A percentile compares a stretch with the other conserved stretches of the same genome.
Evolutionary conservation across 345 rosid genomes (phyloP).

Genomic region (Bruguiera parviflora): DNA sequence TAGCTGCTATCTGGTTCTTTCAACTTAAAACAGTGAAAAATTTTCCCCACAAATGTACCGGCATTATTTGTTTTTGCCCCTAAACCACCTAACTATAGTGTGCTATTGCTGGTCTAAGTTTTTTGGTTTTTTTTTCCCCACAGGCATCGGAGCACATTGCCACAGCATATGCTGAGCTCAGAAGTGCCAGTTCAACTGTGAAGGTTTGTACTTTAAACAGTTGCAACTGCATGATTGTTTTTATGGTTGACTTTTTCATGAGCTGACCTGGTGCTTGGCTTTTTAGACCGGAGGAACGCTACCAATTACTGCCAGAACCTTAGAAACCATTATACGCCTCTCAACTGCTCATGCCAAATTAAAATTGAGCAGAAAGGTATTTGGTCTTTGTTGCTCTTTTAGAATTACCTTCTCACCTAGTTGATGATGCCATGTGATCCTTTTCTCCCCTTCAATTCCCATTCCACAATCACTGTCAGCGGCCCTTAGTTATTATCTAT

Average conservation of each 20-base stretch:
- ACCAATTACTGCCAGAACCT: conserved; percentile 94
- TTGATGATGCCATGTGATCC: conserved; percentile 4
- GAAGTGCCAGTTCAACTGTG: conserved; percentile 67
- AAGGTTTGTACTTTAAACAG: conserved; percentile 43
- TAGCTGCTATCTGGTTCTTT: neutral
- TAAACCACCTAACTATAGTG: neutral
- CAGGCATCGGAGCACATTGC: conserved; percentile 95
- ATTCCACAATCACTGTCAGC: neutral
- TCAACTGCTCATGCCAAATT: conserved; percentile 97
- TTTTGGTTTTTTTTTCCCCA: conserved; percentile 10
- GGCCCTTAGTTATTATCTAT: neutral
- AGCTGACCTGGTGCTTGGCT: conserved; percentile 19
- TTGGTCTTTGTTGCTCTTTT: conserved; percentile 10
- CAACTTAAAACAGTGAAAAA: neutral
- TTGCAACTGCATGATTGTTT: neutral
- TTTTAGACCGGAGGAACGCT: conserved; percentile 96
- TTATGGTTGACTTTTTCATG: neutral
- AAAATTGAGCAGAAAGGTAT: conserved; percentile 86
- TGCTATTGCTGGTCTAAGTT: conserved; percentile 8
- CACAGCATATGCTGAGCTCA: conserved; percentile 88
- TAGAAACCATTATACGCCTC: conserved; percentile 95
- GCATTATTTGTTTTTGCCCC: neutral
- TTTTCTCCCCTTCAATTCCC: neutral
- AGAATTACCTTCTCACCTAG: neutral
- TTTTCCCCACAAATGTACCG: neutral